phyloP scores from a whole-genome alignment of 352 stramenopile genomes.

The Pythium oligandrum region DNA sequence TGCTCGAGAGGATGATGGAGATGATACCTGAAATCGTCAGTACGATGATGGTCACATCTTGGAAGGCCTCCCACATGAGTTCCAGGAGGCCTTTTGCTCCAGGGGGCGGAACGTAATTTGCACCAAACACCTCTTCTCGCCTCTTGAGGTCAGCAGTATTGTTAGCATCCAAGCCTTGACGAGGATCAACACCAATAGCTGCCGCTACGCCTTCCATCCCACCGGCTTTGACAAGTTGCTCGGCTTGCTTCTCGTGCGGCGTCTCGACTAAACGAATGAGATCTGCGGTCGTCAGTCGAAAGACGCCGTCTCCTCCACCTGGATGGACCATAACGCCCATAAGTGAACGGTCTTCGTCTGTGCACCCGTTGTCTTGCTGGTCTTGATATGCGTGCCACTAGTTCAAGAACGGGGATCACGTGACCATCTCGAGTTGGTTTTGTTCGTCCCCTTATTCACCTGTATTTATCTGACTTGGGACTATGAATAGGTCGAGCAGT shows the following conservation, averaged over 20 bases:
- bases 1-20: slow-evolving; percentile 45
- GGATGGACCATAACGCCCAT: no score
- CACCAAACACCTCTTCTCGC: slow-evolving; percentile 56
- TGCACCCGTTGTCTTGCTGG: no score
- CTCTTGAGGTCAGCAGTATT: slow-evolving; percentile 36
- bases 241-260: slow-evolving; percentile 47
- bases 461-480: no score
- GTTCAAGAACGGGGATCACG: no score
- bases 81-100: slow-evolving; percentile 47
- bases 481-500: no score
- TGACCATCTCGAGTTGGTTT: no score
- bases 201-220: slow-evolving; percentile 51
- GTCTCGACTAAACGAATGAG: slow-evolving; percentile 71
- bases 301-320: slow-evolving; percentile 3
- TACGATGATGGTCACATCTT: slow-evolving; percentile 76
- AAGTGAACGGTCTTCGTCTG: no score
- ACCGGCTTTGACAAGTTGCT: slow-evolving; percentile 48
- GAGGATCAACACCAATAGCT: slow-evolving; percentile 37
- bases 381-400: no score
- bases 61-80: slow-evolving; percentile 89
- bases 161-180: slow-evolving; percentile 43
- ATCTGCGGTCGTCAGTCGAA: slow-evolving; percentile 45
- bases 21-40: slow-evolving; percentile 47
- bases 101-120: slow-evolving; percentile 62
- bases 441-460: no score